Evolutionary conservation across 2,329 filamentous ascomycete genomes (phyloP).

Genomic region (Trichoderma koningii): DNA sequence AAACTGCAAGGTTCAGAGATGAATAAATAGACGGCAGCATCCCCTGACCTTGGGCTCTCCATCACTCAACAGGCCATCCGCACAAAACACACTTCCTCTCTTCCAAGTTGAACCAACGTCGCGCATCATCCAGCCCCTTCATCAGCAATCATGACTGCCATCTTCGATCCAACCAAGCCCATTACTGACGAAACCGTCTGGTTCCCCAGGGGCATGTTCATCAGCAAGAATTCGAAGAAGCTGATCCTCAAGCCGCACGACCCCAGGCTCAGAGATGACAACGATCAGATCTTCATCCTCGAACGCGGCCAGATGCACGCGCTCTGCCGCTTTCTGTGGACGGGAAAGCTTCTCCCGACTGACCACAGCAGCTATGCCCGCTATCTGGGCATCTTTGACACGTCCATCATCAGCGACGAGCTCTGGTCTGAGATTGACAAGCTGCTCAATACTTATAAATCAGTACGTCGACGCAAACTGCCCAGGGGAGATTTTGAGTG

Average conservation of each 20-base stretch:
- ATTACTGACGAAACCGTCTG: background rate
- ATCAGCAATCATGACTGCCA: background rate
- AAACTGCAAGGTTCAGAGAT: no score
- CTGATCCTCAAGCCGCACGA: background rate
- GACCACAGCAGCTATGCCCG: background rate
- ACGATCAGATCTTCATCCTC: background rate
- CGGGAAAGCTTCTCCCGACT: slow-evolving; percentile 7
- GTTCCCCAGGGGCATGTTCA: slow-evolving; percentile 1
- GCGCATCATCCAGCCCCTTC: background rate
- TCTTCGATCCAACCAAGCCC: background rate
- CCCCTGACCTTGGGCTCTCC: no score
- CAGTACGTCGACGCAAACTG: background rate
- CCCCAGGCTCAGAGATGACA: background rate
- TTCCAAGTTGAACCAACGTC: background rate
- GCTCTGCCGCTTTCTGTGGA: slow-evolving; percentile 11
- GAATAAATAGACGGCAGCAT: no score
- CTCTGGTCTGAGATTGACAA: background rate
- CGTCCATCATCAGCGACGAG: background rate
- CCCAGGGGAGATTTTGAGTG: no score
- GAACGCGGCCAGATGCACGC: background rate
- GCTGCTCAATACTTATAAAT: background rate
- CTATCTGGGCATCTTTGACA: background rate
- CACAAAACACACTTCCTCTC: no score
- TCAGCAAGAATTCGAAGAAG: background rate
- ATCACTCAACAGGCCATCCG: no score